Base-by-base conservation (phyloP, 306 rosid genomes). In the Vigna reflexopilosa region DNA sequence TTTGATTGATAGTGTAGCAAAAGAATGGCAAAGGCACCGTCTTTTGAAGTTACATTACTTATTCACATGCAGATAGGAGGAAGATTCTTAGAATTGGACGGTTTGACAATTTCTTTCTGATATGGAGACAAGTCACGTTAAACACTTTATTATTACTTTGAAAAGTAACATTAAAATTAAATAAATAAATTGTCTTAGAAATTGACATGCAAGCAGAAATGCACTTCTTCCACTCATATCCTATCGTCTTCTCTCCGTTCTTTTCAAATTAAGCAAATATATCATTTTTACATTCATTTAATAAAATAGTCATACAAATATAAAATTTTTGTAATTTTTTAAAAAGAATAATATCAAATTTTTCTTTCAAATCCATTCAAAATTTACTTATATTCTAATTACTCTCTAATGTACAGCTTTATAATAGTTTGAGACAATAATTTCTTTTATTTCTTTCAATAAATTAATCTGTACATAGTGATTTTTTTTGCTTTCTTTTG, bases 91-190 rank as follows among this genome's bases (percentile, higher is more conserved):
- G 6, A 9, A 65, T 4, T 77, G 81, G 87, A 77, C 83, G 87
- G 85, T 75, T 86, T 86, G 90, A 76, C 77, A 57, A 73, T n/a
- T 49, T 77, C 67, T 69, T 71, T 62, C 8, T 16, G 51, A 71
- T 61, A 77, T 51, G 34, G 73, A 74, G 82, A 85, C 91, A 71
- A 48, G 71, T 80, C 89, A 86, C 50, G 89, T 86, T 89, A 80
- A 84, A 40, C 58, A 68, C 69, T 54, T 58, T 75, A 83, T 81
- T 67, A 72, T 82, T 55, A 40, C 52, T 15, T 15, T 0, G 14
- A 68, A 84, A 84, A 77, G 14, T 4, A 12, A 50, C 61, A 15
- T 30, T 13, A 38, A 79, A 70, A 59, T 67, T 81, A 5, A 76
- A 40, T 42, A 42, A 77, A 57, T 49, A 11, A 26, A 17, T 3